These are phyloP conservation scores for Rhodocollybia butyracea DNA, from an alignment of 768 basidiomycete species.

Conservation along the genomic window DNA sequence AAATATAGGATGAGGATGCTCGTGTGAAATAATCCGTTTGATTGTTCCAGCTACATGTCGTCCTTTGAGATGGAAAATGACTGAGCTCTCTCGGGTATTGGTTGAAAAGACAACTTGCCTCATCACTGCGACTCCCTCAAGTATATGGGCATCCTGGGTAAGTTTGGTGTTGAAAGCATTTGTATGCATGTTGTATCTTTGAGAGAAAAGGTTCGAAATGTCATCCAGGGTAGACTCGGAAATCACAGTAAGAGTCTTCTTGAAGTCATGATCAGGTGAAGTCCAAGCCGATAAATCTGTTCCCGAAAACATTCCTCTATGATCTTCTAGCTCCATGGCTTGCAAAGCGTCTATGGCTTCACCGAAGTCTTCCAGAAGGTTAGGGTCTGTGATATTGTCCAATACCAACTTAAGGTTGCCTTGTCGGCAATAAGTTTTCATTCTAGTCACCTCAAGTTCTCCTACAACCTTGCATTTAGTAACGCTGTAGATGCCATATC, in stretches of 20 bases:
- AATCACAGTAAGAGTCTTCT: background rate
- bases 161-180: background rate
- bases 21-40: background rate
- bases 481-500: no score
- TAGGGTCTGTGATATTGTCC: constrained; percentile 9
- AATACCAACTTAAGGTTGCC: constrained; percentile 14
- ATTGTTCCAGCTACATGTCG: background rate
- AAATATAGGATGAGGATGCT: background rate
- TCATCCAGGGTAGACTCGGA: background rate
- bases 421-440: constrained; percentile 6
- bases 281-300: background rate
- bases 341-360: constrained; percentile 11
- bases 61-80: background rate
- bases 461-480: constrained; percentile 3
- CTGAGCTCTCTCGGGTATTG: background rate
- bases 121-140: background rate
- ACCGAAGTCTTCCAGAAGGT: background rate
- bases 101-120: background rate
- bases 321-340: constrained; percentile 13
- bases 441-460: constrained; percentile 15
- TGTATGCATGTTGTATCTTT: background rate
- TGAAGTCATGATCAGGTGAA: background rate
- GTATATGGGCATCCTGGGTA: background rate
- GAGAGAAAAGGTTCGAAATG: background rate
- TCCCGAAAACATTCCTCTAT: constrained; percentile 8